Conservation (phyloP, 345 rosid species). For the Salix dunnii region DNA sequence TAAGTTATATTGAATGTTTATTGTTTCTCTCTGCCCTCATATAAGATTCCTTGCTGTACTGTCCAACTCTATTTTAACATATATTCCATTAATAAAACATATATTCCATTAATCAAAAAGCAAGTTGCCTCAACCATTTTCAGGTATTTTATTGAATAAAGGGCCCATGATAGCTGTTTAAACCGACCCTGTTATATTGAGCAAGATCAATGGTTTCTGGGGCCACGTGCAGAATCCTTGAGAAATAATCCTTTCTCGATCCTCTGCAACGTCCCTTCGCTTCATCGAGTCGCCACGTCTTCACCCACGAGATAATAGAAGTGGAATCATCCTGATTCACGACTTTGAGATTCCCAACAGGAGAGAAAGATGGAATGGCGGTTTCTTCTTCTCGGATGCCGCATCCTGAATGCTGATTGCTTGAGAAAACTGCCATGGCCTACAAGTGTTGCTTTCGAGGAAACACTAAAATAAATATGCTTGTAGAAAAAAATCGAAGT, state of each 20-base stretch:
- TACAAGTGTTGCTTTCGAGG: slow-evolving; percentile 1
- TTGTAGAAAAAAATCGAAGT: not conserved
- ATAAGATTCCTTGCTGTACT: not conserved
- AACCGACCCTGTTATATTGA: not conserved
- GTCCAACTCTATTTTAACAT: not conserved
- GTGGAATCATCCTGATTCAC: not conserved
- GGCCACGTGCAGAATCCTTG: not conserved
- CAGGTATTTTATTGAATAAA: not conserved
- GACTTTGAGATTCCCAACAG: slow-evolving; percentile 1
- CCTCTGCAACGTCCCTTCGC: not conserved
- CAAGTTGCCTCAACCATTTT: not conserved
- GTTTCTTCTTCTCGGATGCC: not conserved
- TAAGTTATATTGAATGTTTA: not conserved
- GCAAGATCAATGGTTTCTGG: not conserved
- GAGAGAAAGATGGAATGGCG: not conserved
- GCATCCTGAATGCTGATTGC: not conserved
- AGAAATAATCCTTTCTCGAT: not conserved
- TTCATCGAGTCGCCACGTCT: slow-evolving; percentile 9
- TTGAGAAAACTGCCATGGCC: not conserved
- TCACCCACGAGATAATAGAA: not conserved
- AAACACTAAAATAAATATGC: not conserved
- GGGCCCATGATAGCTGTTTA: not conserved
- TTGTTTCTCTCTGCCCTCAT: not conserved
- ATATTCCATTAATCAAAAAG: not conserved
- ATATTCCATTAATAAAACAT: not conserved